Percentiles rank a stretch among this genome's conserved stretches.
Evolutionary conservation across 208 protist genomes (phyloP).

Genomic region (Leishmania tropica): DNA sequence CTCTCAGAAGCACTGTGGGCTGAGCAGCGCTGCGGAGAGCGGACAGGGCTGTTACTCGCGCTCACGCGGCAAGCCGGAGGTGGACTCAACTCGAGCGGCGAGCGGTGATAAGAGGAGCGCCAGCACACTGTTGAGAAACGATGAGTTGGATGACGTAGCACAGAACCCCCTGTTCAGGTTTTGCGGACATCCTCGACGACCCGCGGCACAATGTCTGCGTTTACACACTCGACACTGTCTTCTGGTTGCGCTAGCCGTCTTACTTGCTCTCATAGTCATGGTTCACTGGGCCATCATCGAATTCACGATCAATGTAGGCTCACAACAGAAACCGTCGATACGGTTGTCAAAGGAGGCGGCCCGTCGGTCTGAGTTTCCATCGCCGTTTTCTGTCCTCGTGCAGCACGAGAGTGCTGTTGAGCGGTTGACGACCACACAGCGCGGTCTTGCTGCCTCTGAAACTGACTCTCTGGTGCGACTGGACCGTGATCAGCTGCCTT

Average conservation of each 20-base stretch:
- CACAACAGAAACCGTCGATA: background rate
- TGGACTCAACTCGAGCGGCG: too few species aligned
- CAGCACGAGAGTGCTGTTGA: background rate
- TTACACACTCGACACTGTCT: background rate
- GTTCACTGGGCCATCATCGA: background rate
- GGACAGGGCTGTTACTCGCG: too few species aligned
- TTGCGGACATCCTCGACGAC: too few species aligned
- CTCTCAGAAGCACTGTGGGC: too few species aligned
- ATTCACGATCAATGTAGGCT: background rate
- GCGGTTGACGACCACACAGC: background rate
- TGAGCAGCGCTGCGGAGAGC: too few species aligned
- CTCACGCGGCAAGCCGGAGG: too few species aligned
- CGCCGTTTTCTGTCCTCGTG: background rate
- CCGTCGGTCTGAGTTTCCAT: background rate
- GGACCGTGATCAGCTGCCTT: background rate
- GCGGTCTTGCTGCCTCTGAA: background rate
- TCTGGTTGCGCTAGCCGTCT: background rate
- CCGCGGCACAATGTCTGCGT: too few species aligned
- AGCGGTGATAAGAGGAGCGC: too few species aligned
- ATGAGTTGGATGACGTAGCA: too few species aligned
- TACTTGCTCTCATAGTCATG: background rate
- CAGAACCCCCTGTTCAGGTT: too few species aligned
- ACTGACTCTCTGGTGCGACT: background rate
- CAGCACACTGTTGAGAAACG: too few species aligned
- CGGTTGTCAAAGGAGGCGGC: background rate